These are phyloP conservation scores for Tetraselmis chui DNA, from an alignment of 139 green algal species.

Conservation along the genomic window DNA sequence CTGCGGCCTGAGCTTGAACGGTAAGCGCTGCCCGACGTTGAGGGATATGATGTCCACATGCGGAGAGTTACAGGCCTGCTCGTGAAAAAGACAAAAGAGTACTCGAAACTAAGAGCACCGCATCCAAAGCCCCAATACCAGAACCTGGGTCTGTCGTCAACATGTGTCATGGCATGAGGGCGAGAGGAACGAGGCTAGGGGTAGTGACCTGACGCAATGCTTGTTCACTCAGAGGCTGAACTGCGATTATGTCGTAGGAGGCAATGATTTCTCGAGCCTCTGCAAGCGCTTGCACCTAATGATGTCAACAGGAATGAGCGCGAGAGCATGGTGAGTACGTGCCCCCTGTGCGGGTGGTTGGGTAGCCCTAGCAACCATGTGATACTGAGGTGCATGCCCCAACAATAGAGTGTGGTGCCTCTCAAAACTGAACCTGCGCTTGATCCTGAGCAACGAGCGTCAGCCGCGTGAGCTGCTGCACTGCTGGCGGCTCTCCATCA, in stretches of 20 bases:
- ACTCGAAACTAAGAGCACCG: no score
- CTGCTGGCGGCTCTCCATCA: not conserved
- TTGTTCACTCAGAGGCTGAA: conserved; percentile 43
- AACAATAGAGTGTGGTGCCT: not conserved
- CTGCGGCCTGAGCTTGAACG: conserved; percentile 31
- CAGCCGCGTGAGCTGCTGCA: conserved; percentile 40
- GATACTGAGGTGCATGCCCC: no score
- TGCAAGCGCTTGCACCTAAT: conserved; percentile 13
- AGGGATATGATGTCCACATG: conserved; percentile 55
- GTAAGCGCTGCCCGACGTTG: conserved; percentile 35
- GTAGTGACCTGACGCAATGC: conserved; percentile 34
- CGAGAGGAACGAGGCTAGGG: no score
- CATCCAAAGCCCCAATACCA: no score
- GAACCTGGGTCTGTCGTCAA: no score
- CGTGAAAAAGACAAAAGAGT: no score
- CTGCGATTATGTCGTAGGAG: conserved; percentile 53
- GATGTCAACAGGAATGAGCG: not conserved
- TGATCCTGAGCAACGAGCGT: conserved; percentile 33
- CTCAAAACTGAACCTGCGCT: not conserved
- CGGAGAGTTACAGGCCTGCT: conserved; percentile 45
- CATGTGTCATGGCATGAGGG: no score
- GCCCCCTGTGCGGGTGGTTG: no score
- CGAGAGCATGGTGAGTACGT: no score
- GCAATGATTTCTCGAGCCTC: conserved; percentile 10
- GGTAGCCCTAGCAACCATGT: no score